Evolutionary conservation across 768 basidiomycete genomes (phyloP).

Genomic region (Calocybe indica): DNA sequence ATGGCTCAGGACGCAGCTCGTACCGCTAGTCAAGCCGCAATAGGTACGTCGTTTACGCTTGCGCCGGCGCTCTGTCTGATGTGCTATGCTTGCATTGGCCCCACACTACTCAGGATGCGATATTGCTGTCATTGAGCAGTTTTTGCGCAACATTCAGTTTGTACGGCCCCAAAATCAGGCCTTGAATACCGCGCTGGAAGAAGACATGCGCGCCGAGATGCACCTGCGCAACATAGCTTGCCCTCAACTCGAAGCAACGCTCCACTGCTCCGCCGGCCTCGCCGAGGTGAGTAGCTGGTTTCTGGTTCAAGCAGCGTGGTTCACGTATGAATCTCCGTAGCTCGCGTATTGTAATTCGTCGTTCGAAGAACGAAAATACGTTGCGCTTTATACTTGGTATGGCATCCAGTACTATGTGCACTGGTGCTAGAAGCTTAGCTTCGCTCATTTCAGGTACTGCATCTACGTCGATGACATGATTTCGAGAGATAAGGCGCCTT

Average conservation of each 20-base stretch:
- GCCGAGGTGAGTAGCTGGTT: conserved; percentile 4
- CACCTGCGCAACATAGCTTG: conserved; percentile 2
- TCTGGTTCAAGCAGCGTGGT: neutral
- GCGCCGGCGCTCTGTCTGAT: too few species aligned
- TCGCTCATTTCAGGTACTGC: conserved; percentile 1
- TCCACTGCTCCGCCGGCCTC: conserved; percentile 6
- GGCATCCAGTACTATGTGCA: too few species aligned
- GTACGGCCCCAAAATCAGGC: neutral
- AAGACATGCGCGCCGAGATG: conserved; percentile 5
- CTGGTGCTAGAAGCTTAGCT: too few species aligned
- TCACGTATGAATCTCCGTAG: neutral
- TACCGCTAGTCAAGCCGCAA: too few species aligned
- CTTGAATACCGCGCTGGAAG: conserved; percentile 4
- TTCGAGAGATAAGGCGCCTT: neutral
- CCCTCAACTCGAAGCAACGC: conserved; percentile 2
- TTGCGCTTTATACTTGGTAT: conserved; percentile 2
- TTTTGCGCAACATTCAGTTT: too few species aligned
- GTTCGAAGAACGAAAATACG: conserved; percentile 2
- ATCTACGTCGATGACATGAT: conserved; percentile 9
- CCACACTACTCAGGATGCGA: too few species aligned
- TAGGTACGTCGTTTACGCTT: too few species aligned
- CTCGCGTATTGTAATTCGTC: conserved; percentile 1
- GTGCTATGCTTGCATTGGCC: too few species aligned
- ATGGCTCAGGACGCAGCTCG: too few species aligned
- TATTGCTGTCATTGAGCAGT: too few species aligned